Percentiles rank a stretch among this genome's conserved stretches.
Conservation (phyloP, 805 yeast genomes). For the Candida saitoana region DNA sequence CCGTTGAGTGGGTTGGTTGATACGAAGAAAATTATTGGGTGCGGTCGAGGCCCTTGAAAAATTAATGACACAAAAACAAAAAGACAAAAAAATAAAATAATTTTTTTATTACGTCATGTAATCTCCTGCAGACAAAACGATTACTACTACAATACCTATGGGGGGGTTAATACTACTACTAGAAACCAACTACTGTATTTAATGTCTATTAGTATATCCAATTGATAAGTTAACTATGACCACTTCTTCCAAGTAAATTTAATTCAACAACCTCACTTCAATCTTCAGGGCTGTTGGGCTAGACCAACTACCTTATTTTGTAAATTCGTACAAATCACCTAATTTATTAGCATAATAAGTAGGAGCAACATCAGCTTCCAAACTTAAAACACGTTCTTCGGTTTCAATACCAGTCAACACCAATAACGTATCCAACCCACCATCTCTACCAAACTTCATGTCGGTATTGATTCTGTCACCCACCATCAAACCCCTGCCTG, state of each 20-base stretch:
- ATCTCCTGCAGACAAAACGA: no score
- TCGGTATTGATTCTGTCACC: conserved; percentile 96
- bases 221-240: no score
- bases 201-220: no score
- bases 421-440: conserved; percentile 80
- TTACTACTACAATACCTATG: no score
- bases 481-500: conserved; percentile 73
- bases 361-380: conserved; percentile 47
- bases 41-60: background rate
- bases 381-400: conserved; percentile 52
- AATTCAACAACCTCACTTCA: no score
- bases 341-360: conserved; percentile 63
- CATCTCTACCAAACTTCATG: conserved; percentile 84
- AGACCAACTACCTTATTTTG: no score
- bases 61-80: background rate
- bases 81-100: no score
- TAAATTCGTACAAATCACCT: conserved; percentile 71
- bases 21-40: background rate
- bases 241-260: no score
- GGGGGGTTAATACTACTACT: no score
- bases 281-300: no score
- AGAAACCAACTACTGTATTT: no score
- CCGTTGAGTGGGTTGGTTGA: background rate
- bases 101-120: no score
- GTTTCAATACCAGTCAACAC: conserved; percentile 92